Percentiles rank a stretch among this genome's conserved stretches.
phyloP scores from a whole-genome alignment of 2,329 filamentous ascomycete species.

The Leptographium procerum region DNA sequence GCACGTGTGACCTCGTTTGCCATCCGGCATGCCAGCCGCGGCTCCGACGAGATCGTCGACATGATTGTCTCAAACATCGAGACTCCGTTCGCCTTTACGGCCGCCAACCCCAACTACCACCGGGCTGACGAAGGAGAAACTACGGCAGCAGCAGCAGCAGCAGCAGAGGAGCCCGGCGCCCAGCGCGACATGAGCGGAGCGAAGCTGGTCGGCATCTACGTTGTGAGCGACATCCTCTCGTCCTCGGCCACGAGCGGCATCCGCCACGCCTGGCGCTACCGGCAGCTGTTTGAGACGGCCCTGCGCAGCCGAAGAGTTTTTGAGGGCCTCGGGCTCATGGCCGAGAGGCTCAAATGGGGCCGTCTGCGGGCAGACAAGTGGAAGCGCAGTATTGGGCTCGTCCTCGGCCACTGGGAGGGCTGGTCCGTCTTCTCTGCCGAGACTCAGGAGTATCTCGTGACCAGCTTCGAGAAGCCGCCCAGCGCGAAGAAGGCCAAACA shows the following conservation, averaged over 20 bases:
- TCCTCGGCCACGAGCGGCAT: conserved; percentile 66
- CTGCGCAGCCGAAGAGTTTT: conserved; percentile 61
- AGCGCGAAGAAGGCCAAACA: conserved; percentile 23
- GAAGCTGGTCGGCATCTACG: conserved; percentile 70
- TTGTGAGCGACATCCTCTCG: conserved; percentile 66
- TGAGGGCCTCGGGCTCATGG: conserved; percentile 60
- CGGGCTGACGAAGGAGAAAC: conserved; percentile 14
- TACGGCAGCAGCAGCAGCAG: conserved; percentile 21
- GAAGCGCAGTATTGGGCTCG: conserved; percentile 60
- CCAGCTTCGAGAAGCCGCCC: conserved; percentile 61
- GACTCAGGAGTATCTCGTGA: conserved; percentile 59
- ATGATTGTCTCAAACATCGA: conserved; percentile 75
- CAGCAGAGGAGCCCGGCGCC: conserved; percentile 13
- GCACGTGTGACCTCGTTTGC: conserved; percentile 80
- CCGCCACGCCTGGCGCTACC: conserved; percentile 64
- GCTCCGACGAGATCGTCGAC: conserved; percentile 84
- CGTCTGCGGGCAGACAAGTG: conserved; percentile 73
- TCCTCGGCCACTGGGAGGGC: conserved; percentile 61
- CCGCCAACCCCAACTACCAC: conserved; percentile 50
- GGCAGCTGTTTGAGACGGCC: conserved; percentile 65
- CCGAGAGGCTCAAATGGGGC: conserved; percentile 66
- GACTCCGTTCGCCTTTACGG: conserved; percentile 61
- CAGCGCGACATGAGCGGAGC: conserved; percentile 54
- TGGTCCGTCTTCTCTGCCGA: conserved; percentile 65
- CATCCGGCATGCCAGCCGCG: conserved; percentile 72